Percentiles rank a stretch among this genome's conserved stretches.
These are phyloP conservation scores for Phytophthora palmivora DNA, from an alignment of 352 stramenopile species.

Conservation along the genomic window DNA sequence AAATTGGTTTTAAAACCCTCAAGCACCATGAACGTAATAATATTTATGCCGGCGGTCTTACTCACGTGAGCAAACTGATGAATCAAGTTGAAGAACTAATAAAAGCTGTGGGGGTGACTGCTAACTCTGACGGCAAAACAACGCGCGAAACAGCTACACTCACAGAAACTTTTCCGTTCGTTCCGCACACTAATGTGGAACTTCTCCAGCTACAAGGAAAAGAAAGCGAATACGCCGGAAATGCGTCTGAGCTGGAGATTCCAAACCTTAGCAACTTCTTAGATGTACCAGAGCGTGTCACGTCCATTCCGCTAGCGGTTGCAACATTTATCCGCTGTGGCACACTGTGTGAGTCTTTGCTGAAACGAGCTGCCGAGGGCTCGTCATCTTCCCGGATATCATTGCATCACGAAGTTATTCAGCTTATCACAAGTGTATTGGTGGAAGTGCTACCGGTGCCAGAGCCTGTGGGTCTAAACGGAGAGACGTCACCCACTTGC, in stretches of 20 bases:
- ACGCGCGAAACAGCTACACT: conserved; percentile 40
- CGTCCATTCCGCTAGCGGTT: conserved; percentile 76
- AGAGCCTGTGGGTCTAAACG: conserved; percentile 32
- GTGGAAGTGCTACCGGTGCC: conserved; percentile 88
- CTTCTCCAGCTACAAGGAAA: conserved; percentile 60
- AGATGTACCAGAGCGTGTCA: conserved; percentile 84
- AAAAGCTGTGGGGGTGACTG: conserved; percentile 35
- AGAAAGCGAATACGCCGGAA: conserved; percentile 83
- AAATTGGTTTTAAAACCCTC: conserved; percentile 80
- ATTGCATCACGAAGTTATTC: conserved; percentile 90
- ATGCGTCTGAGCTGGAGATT: conserved; percentile 65
- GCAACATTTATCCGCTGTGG: conserved; percentile 83
- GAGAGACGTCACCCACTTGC: conserved; percentile 34
- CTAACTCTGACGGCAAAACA: conserved; percentile 21
- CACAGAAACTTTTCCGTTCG: conserved; percentile 48
- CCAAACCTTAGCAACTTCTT: conserved; percentile 84
- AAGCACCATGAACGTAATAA: conserved; percentile 55
- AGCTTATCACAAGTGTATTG: conserved; percentile 83
- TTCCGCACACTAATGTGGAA: conserved; percentile 64
- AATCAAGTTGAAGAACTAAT: conserved; percentile 54
- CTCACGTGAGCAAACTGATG: conserved; percentile 66
- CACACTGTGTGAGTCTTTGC: conserved; percentile 77
- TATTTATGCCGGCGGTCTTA: conserved; percentile 45
- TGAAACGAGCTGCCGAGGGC: conserved; percentile 82
- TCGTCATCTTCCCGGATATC: conserved; percentile 92